Base-by-base conservation (phyloP, 2,329 filamentous ascomycete species). In the Pseudopyrenochaeta lycopersici region DNA sequence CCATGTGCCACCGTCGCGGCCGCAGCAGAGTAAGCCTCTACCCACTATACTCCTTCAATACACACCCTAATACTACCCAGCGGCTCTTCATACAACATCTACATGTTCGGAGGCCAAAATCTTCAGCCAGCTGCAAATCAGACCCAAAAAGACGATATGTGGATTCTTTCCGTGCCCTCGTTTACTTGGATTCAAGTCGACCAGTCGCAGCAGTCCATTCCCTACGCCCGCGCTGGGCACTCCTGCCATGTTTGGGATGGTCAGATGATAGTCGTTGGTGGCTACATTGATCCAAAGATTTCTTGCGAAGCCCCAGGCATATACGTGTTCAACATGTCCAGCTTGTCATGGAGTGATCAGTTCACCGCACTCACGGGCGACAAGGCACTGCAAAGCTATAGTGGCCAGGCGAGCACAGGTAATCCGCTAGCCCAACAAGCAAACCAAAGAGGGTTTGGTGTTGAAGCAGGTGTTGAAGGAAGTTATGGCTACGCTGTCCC, bases 201-300 rank as follows among this genome's bases (percentile, higher is more conserved):
- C 55, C 80, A 80, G 43, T 27, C 15, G 33, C 59, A 21, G 20
- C 71, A 85, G 70, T 58, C 65, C 47, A 47, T 78, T 5, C 70
- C 89, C 75, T 76, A 83, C 7, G 88, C 80, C 2, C 84, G 91
- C 48, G 85, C 87, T 1, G 90, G 90, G 0, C 90, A 94, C 71
- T 86, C 87, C 32, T 95, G 91, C 75, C 85, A 92, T 62, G 84
- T 85, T 64, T 94, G 91, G 76, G 88, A 92, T 14, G 87, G 89
- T 52, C 91, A 94, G 73, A 92, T 96, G 87, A 81, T 95, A 57
- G 82, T 89, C 7, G 80, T 94, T 12, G 91, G 91, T 21, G 91
- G 91, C 10, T 89, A 85, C 59, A 83, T 88, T 7, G 86, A 86
- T 2, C 75, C 80, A 21, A 77, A 85, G 10, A 78, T 86, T 40